Evolutionary conservation across 2,329 filamentous ascomycete genomes (phyloP).

Genomic region (Xylaria sp.): DNA sequence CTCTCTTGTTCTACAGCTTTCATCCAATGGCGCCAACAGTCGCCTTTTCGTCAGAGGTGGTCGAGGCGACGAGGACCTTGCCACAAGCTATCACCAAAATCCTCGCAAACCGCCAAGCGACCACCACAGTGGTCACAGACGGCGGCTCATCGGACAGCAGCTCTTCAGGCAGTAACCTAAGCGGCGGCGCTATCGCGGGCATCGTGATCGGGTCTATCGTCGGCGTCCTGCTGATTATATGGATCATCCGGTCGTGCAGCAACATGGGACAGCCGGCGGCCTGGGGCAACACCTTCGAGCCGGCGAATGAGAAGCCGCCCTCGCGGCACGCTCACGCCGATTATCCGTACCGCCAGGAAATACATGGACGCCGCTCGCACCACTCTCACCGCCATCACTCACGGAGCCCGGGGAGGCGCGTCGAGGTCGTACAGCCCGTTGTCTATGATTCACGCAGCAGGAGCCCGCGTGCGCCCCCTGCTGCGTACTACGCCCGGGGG

Average conservation of each 20-base stretch:
- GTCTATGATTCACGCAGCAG: constrained; percentile 39
- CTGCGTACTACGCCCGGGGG: constrained; percentile 40
- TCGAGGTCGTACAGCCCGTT: constrained; percentile 44
- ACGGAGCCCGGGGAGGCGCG: constrained; percentile 30
- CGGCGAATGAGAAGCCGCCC: constrained; percentile 43
- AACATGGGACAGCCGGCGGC: constrained; percentile 49
- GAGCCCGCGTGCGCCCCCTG: constrained; percentile 43
- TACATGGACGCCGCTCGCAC: constrained; percentile 39
- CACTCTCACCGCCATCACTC: constrained; percentile 36
- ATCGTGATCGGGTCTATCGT: constrained; percentile 62
- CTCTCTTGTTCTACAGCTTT: not conserved
- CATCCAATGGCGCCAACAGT: constrained; percentile 42
- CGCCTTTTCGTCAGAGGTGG: constrained; percentile 27
- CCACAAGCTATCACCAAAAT: constrained; percentile 42
- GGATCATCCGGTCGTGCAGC: constrained; percentile 59
- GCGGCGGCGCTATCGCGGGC: constrained; percentile 62
- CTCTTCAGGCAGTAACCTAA: constrained; percentile 48
- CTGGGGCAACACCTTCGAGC: constrained; percentile 47
- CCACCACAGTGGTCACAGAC: constrained; percentile 44
- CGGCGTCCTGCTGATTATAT: constrained; percentile 59
- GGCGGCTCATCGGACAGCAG: constrained; percentile 31
- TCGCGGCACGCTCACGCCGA: constrained; percentile 23
- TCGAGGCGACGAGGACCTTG: constrained; percentile 42
- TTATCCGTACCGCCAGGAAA: constrained; percentile 37
- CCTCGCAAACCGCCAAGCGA: constrained; percentile 43